Evolutionary conservation across 2,329 filamentous ascomycete species (phyloP), one percentile per base, ranked within the genome.

Genomic region (Trichoderma hamatum): DNA sequence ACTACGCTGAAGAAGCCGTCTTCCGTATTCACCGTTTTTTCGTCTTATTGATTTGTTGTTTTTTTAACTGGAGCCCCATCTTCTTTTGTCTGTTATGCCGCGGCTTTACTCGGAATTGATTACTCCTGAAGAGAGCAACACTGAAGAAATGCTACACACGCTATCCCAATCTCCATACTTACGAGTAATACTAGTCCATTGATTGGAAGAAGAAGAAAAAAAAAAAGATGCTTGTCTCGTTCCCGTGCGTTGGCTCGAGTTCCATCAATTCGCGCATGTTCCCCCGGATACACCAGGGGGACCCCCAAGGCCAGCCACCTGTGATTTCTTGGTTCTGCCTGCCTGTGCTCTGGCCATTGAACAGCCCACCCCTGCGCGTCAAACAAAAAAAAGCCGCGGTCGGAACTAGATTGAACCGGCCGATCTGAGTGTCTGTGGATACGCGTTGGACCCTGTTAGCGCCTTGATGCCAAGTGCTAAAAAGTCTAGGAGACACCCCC

Each of bases 351-450:
- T 43, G 39, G 39, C 39, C 39, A 43, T 10, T 36, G 7, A 10
- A 6, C 10, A 14, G 13, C 10, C 43, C 43, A 49, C 61, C 61
- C 61, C 61, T 64, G 62, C 63, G 61, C 63, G 36, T 28, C 63
- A 67, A 65, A 58, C 63, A 67, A 65, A 58, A 67, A 64, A 67
- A 67, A 67, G 54, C 63, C 63, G 63, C 63, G 54, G 63, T 67
- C 63, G 63, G 63, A 34, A 67, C 63, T 67, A 67, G 63, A 67
- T 51, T 67, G 63, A 67, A 67, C 63, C 54, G 63, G 63, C 63
- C 63, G 63, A 67, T 67, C 63, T 67, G 63, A 67, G 55, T 21
- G 30, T n/a, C 3, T 21, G 54, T 58, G 54, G 54, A 58, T 52
- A 51, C 30, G 46, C 60, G 14, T 36, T 36, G 21, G 52, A 32